A percentile compares a stretch with the other conserved stretches of the same genome.
Conservation (phyloP, 139 green algal genomes). For the Chlamydomonas eustigma region DNA sequence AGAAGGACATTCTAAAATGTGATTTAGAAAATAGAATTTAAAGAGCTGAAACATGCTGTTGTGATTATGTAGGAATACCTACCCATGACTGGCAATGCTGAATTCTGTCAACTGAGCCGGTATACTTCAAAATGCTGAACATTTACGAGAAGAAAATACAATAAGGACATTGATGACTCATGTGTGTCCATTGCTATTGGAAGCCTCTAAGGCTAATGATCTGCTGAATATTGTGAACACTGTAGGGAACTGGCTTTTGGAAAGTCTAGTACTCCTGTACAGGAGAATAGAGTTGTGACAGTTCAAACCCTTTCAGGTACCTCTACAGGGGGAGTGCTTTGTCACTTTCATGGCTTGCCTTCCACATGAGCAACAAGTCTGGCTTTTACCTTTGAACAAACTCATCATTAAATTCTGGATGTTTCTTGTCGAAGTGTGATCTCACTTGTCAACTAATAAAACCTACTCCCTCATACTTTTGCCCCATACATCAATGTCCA, state of each 20-base stretch:
- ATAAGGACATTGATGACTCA: no score
- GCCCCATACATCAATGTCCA: conserved; percentile 7
- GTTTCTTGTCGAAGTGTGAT: neutral
- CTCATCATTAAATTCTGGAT: neutral
- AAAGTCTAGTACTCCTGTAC: conserved; percentile 28
- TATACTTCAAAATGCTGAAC: no score
- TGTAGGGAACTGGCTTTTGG: conserved; percentile 73
- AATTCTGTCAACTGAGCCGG: conserved; percentile 63
- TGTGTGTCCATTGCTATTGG: no score
- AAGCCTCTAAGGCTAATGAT: no score
- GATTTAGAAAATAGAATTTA: no score
- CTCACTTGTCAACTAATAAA: neutral
- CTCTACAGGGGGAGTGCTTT: neutral
- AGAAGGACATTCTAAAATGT: no score
- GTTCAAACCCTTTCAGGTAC: conserved; percentile 69
- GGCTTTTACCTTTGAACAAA: neutral
- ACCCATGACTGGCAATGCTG: conserved; percentile 69
- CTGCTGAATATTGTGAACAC: no score
- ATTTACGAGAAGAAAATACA: no score
- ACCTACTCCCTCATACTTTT: neutral
- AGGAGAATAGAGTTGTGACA: conserved; percentile 49
- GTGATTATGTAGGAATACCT: conserved; percentile 87
- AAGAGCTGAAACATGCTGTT: no score
- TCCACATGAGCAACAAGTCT: neutral
- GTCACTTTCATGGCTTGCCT: neutral